Evolutionary conservation across 768 basidiomycete species (phyloP).

Genomic region (Gelatoporia subvermispora): DNA sequence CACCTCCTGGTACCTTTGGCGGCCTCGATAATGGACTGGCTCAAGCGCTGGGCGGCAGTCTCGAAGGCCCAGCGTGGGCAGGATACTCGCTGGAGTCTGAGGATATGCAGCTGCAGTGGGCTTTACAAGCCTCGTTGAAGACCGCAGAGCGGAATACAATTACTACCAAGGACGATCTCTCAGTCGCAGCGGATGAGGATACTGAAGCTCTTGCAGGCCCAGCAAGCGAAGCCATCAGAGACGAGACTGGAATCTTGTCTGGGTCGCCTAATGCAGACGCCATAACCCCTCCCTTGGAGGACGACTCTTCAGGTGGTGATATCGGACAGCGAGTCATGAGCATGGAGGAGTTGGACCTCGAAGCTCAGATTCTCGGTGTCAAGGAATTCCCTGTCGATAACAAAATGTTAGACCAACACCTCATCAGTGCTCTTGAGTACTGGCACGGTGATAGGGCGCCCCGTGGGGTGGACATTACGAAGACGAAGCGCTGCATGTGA

Average conservation of each 20-base stretch:
- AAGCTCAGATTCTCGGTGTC: conserved; percentile 52
- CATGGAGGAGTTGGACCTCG: conserved; percentile 5
- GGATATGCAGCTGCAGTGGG: too few relatives aligned
- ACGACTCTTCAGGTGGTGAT: too few relatives aligned
- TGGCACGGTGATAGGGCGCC: conserved; percentile 72
- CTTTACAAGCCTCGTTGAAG: too few relatives aligned
- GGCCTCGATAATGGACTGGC: background rate
- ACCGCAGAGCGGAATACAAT: too few relatives aligned
- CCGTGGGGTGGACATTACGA: conserved; percentile 58
- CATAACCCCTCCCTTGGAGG: too few relatives aligned
- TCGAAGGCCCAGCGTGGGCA: background rate
- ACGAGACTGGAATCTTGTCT: conserved; percentile 4
- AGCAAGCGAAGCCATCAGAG: too few relatives aligned
- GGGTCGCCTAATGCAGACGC: conserved; percentile 8
- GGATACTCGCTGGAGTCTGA: too few relatives aligned
- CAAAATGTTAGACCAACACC: conserved; percentile 44
- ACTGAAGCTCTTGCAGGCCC: too few relatives aligned
- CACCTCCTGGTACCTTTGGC: background rate
- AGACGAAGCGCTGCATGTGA: conserved; percentile 64
- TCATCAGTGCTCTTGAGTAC: conserved; percentile 58
- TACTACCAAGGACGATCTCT: too few relatives aligned
- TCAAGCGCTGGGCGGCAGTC: background rate
- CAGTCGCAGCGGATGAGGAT: too few relatives aligned
- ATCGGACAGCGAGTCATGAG: conserved; percentile 1
- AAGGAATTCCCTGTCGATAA: conserved; percentile 56